phyloP scores from a whole-genome alignment of 768 basidiomycete genomes.

The Megacollybia marginata region DNA sequence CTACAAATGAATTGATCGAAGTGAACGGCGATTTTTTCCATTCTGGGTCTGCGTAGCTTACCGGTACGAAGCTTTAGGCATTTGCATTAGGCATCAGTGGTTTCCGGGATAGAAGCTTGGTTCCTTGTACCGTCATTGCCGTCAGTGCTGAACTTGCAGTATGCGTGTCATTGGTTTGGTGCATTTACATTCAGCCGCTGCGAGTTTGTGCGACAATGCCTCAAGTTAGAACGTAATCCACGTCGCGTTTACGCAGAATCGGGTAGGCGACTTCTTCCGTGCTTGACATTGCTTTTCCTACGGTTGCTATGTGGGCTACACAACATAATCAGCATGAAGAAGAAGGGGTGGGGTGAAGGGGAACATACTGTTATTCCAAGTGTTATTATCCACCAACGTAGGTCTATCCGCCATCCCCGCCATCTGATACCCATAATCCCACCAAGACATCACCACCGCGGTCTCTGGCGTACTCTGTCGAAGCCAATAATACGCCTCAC shows the following conservation, averaged over 20 bases:
- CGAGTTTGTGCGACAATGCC: no score
- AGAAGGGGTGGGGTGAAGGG: no score
- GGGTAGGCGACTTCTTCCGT: conserved; percentile 95
- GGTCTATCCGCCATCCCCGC: conserved; percentile 98
- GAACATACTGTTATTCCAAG: conserved; percentile 95
- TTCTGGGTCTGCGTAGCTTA: no score
- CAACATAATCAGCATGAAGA: conserved; percentile 4
- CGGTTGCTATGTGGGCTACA: conserved; percentile 97
- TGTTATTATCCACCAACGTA: conserved; percentile 97
- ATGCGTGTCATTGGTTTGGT: no score
- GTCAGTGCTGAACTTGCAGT: no score
- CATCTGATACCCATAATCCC: conserved; percentile 99
- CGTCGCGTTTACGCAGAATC: conserved; percentile 94
- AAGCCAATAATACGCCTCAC: conserved; percentile 99
- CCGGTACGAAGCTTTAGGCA: no score
- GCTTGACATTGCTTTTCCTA: conserved; percentile 97
- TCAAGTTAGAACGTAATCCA: conserved; percentile 96
- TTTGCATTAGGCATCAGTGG: no score
- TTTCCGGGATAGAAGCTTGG: no score
- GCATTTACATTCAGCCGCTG: no score
- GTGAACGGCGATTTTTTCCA: no score
- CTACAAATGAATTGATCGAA: no score
- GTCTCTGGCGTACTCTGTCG: conserved; percentile 90
- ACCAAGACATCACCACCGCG: conserved; percentile 97
- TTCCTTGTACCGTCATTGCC: no score